These are phyloP conservation scores for Ogataea neopini DNA, from an alignment of 805 yeast species.

Conservation along the genomic window DNA sequence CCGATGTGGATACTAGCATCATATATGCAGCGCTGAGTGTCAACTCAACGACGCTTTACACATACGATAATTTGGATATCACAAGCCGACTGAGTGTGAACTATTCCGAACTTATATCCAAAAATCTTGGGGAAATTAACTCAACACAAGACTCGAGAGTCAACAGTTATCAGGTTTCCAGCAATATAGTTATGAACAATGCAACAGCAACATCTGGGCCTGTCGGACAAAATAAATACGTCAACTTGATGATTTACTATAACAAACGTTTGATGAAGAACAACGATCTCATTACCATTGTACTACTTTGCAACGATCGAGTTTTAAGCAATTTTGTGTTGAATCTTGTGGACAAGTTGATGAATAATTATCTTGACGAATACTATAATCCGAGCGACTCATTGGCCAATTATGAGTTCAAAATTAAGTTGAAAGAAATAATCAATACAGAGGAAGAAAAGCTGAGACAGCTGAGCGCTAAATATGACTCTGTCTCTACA, in stretches of 20 bases:
- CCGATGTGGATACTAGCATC: slow-evolving; percentile 13
- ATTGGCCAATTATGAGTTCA: slow-evolving; percentile 46
- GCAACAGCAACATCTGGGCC: slow-evolving; percentile 26
- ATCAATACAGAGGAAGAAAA: slow-evolving; percentile 54
- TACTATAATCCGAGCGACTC: slow-evolving; percentile 23
- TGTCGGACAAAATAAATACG: slow-evolving; percentile 26
- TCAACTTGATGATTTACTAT: slow-evolving; percentile 43
- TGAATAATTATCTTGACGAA: slow-evolving; percentile 43
- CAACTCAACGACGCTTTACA: slow-evolving; percentile 60
- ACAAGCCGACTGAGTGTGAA: slow-evolving; percentile 45
- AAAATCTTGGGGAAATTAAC: slow-evolving; percentile 55
- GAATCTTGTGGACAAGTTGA: slow-evolving; percentile 49
- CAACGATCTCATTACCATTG: slow-evolving; percentile 53
- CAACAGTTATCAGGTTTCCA: slow-evolving; percentile 29
- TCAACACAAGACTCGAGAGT: slow-evolving; percentile 39
- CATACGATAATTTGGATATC: slow-evolving; percentile 52
- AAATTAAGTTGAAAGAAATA: slow-evolving; percentile 55
- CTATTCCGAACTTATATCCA: slow-evolving; percentile 54
- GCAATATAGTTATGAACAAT: slow-evolving; percentile 22
- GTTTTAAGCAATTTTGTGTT: slow-evolving; percentile 48
- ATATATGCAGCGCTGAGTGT: slow-evolving; percentile 34
- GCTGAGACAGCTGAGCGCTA: slow-evolving; percentile 40
- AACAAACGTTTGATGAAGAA: slow-evolving; percentile 46
- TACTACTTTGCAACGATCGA: slow-evolving; percentile 46
- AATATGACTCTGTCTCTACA: slow-evolving; percentile 35